These are phyloP conservation scores for Epichloe sibirici DNA, from an alignment of 2,329 filamentous ascomycete genomes.

Conservation along the genomic window DNA sequence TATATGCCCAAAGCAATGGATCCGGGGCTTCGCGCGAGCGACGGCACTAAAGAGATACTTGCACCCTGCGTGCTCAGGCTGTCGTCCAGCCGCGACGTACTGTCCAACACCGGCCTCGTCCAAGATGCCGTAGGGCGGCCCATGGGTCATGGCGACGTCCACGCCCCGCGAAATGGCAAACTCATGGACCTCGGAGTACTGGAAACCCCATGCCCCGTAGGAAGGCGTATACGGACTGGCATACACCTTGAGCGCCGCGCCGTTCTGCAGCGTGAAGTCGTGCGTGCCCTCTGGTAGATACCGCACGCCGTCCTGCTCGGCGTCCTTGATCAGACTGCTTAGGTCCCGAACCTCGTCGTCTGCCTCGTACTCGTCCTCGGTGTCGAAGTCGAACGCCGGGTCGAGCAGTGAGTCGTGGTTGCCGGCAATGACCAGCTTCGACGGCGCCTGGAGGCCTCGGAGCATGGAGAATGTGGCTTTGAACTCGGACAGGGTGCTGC, in stretches of 20 bases:
- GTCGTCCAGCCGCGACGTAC: background rate
- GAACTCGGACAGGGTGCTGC: conserved; percentile 29
- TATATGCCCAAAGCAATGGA: conserved; percentile 49
- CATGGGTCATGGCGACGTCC: conserved; percentile 43
- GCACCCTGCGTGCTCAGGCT: conserved; percentile 28
- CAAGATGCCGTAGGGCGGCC: conserved; percentile 39
- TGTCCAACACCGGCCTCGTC: conserved; percentile 22
- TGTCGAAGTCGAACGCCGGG: background rate
- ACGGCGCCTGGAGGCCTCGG: conserved; percentile 28
- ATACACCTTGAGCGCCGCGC: conserved; percentile 35
- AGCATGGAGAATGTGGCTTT: conserved; percentile 29
- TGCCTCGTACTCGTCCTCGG: conserved; percentile 17
- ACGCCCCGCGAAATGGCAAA: conserved; percentile 23
- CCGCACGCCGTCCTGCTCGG: conserved; percentile 26
- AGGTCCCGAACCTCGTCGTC: conserved; percentile 6
- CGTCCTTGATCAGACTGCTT: conserved; percentile 25
- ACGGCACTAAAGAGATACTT: conserved; percentile 33
- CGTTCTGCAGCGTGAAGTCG: conserved; percentile 34
- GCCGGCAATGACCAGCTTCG: conserved; percentile 43
- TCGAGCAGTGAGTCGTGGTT: conserved; percentile 41
- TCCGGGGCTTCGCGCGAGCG: conserved; percentile 26
- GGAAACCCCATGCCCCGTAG: conserved; percentile 34
- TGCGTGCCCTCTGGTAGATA: conserved; percentile 38
- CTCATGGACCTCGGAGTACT: conserved; percentile 30
- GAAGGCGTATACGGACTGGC: conserved; percentile 42